phyloP scores from a whole-genome alignment of 1,284 basidiomycete genomes.

The Puccinia novopanici region DNA sequence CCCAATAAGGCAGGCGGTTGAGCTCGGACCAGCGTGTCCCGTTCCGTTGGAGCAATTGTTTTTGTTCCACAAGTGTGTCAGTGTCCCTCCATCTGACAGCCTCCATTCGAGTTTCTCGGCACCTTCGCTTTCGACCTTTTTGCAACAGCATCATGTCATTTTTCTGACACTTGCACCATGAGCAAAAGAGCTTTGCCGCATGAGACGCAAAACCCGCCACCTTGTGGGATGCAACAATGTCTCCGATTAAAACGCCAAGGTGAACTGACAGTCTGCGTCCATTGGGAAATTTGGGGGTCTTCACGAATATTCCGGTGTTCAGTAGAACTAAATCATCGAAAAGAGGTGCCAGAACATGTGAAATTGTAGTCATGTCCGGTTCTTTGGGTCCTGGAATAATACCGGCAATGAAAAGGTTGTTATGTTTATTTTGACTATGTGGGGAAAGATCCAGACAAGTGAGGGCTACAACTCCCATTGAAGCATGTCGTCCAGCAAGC shows the following conservation, averaged over 20 bases:
- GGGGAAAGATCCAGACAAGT: constrained; percentile 40
- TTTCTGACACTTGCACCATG: constrained; percentile 1
- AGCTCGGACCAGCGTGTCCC: no score
- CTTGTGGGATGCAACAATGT: constrained; percentile 9
- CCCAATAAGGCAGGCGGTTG: no score
- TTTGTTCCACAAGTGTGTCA: no score
- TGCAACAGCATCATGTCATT: background rate
- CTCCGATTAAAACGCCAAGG: background rate
- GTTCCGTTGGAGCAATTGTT: no score
- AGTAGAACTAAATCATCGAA: constrained; percentile 7
- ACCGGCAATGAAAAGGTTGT: background rate
- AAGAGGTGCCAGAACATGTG: constrained; percentile 5
- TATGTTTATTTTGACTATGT: background rate
- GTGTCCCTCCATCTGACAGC: no score
- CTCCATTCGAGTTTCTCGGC: no score
- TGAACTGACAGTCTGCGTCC: background rate
- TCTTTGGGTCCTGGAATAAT: constrained; percentile 17
- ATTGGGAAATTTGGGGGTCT: background rate
- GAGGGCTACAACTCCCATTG: constrained; percentile 14
- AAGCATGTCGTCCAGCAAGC: background rate
- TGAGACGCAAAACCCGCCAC: constrained; percentile 7
- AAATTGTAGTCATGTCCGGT: constrained; percentile 17
- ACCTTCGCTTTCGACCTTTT: no score
- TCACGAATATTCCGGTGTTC: background rate
- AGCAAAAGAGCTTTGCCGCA: constrained; percentile 4